Base-by-base conservation (phyloP, 306 rosid genomes). In the Cicer bijugum region DNA sequence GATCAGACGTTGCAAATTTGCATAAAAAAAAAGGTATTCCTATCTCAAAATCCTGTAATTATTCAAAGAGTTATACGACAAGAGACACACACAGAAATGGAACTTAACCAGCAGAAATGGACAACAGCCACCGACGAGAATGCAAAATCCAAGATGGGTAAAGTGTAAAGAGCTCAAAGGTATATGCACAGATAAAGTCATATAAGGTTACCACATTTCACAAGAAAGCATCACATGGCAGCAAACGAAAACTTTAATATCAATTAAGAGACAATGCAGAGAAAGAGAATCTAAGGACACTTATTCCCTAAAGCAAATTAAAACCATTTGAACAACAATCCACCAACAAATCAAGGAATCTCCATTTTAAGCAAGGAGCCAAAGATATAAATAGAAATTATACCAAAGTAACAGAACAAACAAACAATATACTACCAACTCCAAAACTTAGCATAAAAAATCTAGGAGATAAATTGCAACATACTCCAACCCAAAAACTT, bases 141-240 rank as follows among this genome's bases (percentile, higher is more conserved):
- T 65, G 40, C 9, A 5, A 75, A 39, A 56, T 56, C 61, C 59
- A 61, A 69, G 73, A 83, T 75, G 80, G 70, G 76, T 44, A 47
- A 70, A 64, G 75, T 43, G 11, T 59, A 73, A 69, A 68, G 72
- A 81, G 80, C 82, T 69, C 75, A 71, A 75, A 51, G 48, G 55
- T 62, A 71, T 69, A 82, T 33, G 56, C 38, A 75, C 19, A 72
- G 16, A 66, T 65, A 74, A 78, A 74, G 82, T 48, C 63, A 84
- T 62, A 66, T 14, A 28, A 77, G 84, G 79, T 81, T 79, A 80
- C 83, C 85, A 81, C 77, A 59, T 71, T 67, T 82, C 82, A 72
- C 90, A 93, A 88, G 92, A 78, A 91, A 85, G 93, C 87, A 91
- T 89, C 97, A 82, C 85, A 82, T 87, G 87, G 81, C 61, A 65